These are phyloP conservation scores for Cryptosporidium sp. DNA, from an alignment of 169 alveolate species.

Conservation along the genomic window DNA sequence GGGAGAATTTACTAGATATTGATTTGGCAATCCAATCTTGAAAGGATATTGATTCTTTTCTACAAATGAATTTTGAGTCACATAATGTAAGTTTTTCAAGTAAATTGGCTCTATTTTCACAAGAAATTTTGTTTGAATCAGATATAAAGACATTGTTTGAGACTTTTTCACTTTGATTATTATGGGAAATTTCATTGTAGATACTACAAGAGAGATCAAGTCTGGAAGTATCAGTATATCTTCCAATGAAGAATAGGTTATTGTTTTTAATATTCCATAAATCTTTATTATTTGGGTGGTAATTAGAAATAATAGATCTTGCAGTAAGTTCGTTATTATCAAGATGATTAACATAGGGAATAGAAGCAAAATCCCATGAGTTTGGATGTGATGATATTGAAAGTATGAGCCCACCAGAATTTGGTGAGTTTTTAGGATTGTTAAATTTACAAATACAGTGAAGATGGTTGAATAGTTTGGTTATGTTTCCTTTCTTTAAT, in stretches of 20 bases:
- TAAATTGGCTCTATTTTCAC: slow-evolving; percentile 37
- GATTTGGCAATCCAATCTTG: slow-evolving; percentile 4
- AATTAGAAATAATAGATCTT: slow-evolving; percentile 13
- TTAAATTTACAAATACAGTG: slow-evolving; percentile 41
- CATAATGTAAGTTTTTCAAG: slow-evolving; percentile 18
- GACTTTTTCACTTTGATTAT: background rate
- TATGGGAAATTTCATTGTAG: background rate
- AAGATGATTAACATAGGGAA: slow-evolving; percentile 59
- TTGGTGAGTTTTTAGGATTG: background rate
- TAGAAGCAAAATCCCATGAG: slow-evolving; percentile 46
- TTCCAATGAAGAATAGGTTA: slow-evolving; percentile 50
- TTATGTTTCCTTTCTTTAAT: background rate
- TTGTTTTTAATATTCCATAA: slow-evolving; percentile 12
- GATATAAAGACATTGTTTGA: slow-evolving; percentile 19
- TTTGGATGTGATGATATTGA: slow-evolving; percentile 31
- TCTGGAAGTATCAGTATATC: slow-evolving; percentile 51
- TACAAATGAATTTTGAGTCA: slow-evolving; percentile 30
- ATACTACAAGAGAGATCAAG: slow-evolving; percentile 39
- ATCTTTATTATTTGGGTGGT: background rate
- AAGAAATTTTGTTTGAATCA: slow-evolving; percentile 64
- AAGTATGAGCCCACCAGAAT: background rate
- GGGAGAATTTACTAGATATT: slow-evolving; percentile 31
- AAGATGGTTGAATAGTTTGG: slow-evolving; percentile 11
- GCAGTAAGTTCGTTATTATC: slow-evolving; percentile 28
- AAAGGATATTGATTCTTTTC: slow-evolving; percentile 23